Conservation (phyloP, 2,329 filamentous ascomycete species). For the Tolypocladium guangdongense region DNA sequence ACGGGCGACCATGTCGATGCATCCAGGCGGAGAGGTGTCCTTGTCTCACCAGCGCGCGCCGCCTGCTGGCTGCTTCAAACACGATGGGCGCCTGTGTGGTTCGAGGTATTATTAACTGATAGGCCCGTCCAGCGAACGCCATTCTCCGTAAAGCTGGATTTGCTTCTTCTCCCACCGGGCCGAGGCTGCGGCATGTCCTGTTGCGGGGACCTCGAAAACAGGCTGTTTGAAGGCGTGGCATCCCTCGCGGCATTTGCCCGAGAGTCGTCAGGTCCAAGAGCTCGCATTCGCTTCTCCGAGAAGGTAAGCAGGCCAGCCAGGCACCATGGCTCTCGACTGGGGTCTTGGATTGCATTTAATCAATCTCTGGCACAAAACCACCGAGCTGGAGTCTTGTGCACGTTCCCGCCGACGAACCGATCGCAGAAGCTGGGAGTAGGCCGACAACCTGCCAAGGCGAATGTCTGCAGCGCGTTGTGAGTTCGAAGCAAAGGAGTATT, state of each 20-base stretch:
- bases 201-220: not conserved
- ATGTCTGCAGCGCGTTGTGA: not conserved
- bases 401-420: not conserved
- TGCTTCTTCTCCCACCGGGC: not conserved
- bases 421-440: not conserved
- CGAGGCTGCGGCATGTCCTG: not conserved
- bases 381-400: not conserved
- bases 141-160: not conserved
- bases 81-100: too few species aligned
- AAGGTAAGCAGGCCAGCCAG: not conserved
- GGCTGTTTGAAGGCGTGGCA: not conserved
- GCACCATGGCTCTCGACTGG: not conserved
- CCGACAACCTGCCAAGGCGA: not conserved
- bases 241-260: not conserved
- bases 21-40: not conserved
- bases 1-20: not conserved
- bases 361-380: not conserved
- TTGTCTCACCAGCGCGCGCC: not conserved
- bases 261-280: not conserved
- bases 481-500: not conserved
- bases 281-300: not conserved
- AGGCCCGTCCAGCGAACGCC: not conserved
- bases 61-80: not conserved
- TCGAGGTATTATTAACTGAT: too few species aligned
- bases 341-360: not conserved